These are phyloP conservation scores for Pilaira anomala DNA, from an alignment of 192 early-diverging fungal genomes.

Conservation along the genomic window DNA sequence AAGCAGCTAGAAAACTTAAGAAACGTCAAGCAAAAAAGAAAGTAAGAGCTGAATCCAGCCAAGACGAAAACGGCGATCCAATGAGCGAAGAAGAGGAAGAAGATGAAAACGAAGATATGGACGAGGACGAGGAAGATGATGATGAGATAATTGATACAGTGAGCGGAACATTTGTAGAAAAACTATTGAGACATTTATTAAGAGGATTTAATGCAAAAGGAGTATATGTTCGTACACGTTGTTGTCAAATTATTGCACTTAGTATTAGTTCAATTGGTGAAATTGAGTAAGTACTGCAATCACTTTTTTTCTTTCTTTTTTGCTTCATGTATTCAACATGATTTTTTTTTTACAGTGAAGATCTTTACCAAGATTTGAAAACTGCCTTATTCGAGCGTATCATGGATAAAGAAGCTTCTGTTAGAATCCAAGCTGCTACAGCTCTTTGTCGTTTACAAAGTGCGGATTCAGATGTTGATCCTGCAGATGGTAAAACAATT, in stretches of 20 bases:
- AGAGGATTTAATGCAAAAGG: conserved; percentile 80
- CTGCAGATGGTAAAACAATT: conserved; percentile 55
- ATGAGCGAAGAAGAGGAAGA: conserved; percentile 36
- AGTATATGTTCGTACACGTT: conserved; percentile 69
- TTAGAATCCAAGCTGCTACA: conserved; percentile 76
- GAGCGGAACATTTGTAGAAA: conserved; percentile 68
- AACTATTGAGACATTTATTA: conserved; percentile 64
- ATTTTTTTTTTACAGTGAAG: conserved; percentile 50
- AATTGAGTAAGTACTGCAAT: conserved; percentile 61
- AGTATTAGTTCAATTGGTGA: conserved; percentile 70
- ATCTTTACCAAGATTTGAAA: conserved; percentile 68
- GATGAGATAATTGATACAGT: conserved; percentile 52
- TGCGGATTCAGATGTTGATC: conserved; percentile 50
- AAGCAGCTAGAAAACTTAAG: neutral
- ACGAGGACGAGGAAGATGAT: conserved; percentile 39
- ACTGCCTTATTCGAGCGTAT: conserved; percentile 66
- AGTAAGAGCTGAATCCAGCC: conserved; percentile 3
- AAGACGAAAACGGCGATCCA: conserved; percentile 26
- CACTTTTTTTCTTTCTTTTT: neutral
- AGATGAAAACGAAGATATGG: conserved; percentile 34
- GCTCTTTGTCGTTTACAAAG: conserved; percentile 76
- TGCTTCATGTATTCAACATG: neutral
- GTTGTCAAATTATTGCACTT: conserved; percentile 74
- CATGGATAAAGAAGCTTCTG: conserved; percentile 74
- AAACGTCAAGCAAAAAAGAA: conserved; percentile 6